Conservation (phyloP, 331 rosid species). For the Dryas integrifolia region DNA sequence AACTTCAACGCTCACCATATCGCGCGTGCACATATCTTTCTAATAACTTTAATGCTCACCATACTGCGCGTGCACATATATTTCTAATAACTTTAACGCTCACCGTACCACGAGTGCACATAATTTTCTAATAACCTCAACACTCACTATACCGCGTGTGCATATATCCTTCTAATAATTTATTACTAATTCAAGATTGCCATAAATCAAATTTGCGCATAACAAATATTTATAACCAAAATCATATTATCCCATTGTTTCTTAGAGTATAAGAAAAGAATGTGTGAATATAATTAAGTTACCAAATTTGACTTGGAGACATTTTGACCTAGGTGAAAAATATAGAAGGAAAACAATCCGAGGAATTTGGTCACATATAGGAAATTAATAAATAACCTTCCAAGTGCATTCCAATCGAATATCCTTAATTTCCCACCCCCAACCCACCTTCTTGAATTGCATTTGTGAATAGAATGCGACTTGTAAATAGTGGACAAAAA, state of each 20-base stretch:
- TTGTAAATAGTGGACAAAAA: no score
- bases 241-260: background rate
- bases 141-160: no score
- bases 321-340: slow-evolving; percentile 5
- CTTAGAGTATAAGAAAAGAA: background rate
- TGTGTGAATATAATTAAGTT: background rate
- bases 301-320: background rate
- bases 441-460: no score
- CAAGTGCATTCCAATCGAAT: background rate
- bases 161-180: background rate
- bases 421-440: no score
- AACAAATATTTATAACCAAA: background rate
- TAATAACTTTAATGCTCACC: no score
- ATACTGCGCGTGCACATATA: background rate
- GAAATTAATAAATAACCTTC: background rate
- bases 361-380: background rate
- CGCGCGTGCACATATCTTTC: no score
- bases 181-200: background rate
- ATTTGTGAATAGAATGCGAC: no score
- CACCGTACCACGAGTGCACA: no score
- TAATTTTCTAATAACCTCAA: background rate
- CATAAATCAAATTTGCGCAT: background rate
- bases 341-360: background rate
- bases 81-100: no score
- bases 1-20: no score